These are phyloP conservation scores for Plasmodium knowlesi DNA, from an alignment of 169 alveolate species.

Conservation along the genomic window DNA sequence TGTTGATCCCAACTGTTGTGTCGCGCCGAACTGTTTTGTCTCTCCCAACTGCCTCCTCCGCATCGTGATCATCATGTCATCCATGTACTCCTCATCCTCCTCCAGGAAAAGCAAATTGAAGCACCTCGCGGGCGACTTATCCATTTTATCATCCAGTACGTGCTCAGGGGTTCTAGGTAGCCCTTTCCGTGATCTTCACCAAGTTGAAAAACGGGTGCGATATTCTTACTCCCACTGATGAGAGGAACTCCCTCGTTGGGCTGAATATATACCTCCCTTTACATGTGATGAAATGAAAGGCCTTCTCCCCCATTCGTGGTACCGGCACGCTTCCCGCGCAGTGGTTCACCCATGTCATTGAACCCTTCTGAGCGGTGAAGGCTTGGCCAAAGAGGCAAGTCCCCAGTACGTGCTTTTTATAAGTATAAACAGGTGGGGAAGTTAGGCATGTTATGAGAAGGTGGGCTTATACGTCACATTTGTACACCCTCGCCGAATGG, in stretches of 20 bases:
- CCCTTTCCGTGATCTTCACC: no score
- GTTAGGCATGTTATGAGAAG: background rate
- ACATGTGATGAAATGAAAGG: background rate
- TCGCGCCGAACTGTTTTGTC: background rate
- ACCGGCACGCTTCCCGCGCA: background rate
- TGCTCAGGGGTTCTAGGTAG: no score
- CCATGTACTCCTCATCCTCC: conserved; percentile 86
- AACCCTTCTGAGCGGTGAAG: background rate
- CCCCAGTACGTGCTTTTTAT: background rate
- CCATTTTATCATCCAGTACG: conserved; percentile 12
- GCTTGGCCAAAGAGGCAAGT: background rate
- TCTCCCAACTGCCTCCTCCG: background rate
- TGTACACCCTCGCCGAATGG: background rate
- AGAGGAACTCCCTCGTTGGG: background rate
- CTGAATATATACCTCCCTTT: background rate
- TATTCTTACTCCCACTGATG: background rate
- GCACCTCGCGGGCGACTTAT: conserved; percentile 67
- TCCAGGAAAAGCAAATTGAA: conserved; percentile 85
- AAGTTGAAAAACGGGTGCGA: background rate
- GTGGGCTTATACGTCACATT: background rate
- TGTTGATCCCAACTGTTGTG: background rate
- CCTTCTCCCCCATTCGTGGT: background rate
- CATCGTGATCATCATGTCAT: conserved; percentile 76
- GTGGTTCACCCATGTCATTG: background rate
- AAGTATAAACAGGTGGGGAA: background rate